Evolutionary conservation across 352 stramenopile species (phyloP), one percentile per base, ranked within the genome.

Genomic region (Phytophthora cactorum): DNA sequence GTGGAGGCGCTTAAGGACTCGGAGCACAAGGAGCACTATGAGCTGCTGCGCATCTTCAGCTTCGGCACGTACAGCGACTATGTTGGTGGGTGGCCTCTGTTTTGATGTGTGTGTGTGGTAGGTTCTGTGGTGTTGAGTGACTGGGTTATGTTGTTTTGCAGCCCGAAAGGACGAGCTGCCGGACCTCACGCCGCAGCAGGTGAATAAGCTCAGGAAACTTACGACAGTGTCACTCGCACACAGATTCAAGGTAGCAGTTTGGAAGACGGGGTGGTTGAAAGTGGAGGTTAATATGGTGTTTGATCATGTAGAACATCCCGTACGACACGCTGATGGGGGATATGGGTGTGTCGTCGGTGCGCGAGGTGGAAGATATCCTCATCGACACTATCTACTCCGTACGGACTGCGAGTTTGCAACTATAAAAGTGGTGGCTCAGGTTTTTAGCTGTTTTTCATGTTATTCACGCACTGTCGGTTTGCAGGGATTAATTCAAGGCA

Each of bases 301-400:
- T 57, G 14, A 15, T 74, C 36, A 46, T 22, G 49, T 44, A 95
- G 86, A 89, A 89, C 36, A 87, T 96, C 27, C 85, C 86, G 44
- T 98, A 98, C 61, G 73, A 79, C 15, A 86, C 75, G 54, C 67
- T 98, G 43, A 85, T 94, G 75, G 74, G 82, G 49, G 82, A 82
- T 38, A 70, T 98, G 34, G 86, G 84, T 50, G 81, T 98, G 27
- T 56, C 78, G 22, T 89, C 84, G 17, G 80, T 97, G 17, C 88
- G 92, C 36, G 88, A 97, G 34, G 82, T 98, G 17, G 93, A 98
- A 79, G 93, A 98, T 69, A 83, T 98, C 34, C 81, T 98, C 27
- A 97, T 98, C 53, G 91, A 98, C 43, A 92, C 89, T 25, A 97
- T 98, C 43, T 98, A 98, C 75, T 94, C 89, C 11, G 92, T 96